Percentiles rank a stretch among this genome's conserved stretches.
Evolutionary conservation across 305 asterid genomes (phyloP).

Genomic region (Ajuga reptans): DNA sequence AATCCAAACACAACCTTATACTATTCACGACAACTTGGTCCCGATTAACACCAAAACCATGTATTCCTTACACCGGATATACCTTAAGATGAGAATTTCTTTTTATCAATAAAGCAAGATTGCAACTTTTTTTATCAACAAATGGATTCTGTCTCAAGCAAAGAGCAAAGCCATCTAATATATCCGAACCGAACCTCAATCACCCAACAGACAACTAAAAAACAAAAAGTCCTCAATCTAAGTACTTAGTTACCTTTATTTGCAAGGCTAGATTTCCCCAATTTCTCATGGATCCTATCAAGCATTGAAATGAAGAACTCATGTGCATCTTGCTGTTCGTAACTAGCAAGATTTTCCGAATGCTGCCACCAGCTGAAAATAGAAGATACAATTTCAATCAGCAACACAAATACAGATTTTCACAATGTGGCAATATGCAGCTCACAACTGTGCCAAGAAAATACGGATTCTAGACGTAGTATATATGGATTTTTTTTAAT

Average conservation of each 20-base stretch:
- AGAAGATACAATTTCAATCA: constrained; percentile 7
- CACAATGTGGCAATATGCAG: not conserved
- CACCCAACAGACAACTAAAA: not conserved
- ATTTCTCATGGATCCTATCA: constrained; percentile 65
- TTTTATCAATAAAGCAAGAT: constrained; percentile 2
- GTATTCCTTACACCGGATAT: not conserved
- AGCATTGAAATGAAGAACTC: constrained; percentile 68
- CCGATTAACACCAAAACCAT: not conserved
- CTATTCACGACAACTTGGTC: not conserved
- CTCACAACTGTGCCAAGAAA: not conserved
- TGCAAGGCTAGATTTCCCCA: constrained; percentile 39
- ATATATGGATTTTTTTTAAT: not conserved
- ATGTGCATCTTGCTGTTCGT: constrained; percentile 82
- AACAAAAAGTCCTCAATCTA: not conserved
- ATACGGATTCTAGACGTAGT: not conserved
- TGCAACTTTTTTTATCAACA: not conserved
- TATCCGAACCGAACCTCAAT: not conserved
- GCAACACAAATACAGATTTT: not conserved
- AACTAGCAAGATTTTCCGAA: constrained; percentile 63
- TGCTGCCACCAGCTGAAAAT: constrained; percentile 81
- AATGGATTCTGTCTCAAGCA: constrained; percentile 3
- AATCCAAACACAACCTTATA: not conserved
- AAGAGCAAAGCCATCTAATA: constrained; percentile 1
- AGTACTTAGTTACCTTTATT: constrained; percentile 38
- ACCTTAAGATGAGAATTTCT: not conserved